A percentile compares a stretch with the other conserved stretches of the same genome.
Evolutionary conservation across 768 basidiomycete species (phyloP).

Genomic region (Austroboletus festivus): DNA sequence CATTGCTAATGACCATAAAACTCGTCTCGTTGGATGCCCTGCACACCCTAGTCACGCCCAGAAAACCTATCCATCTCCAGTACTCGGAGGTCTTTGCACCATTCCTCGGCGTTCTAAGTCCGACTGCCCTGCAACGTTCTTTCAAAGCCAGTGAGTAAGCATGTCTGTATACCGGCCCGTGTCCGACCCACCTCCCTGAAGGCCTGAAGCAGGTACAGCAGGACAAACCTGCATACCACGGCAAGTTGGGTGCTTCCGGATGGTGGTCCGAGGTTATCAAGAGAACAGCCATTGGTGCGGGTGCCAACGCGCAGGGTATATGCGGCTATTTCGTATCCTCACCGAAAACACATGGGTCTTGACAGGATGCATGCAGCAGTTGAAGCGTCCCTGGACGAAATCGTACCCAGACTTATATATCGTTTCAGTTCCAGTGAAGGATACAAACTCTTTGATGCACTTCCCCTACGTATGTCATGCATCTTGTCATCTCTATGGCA

Average conservation of each 20-base stretch:
- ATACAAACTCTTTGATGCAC: conserved; percentile 57
- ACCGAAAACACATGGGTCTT: conserved; percentile 20
- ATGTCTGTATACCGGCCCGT: neutral
- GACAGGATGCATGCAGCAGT: conserved; percentile 42
- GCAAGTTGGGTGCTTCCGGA: conserved; percentile 41
- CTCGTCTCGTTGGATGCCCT: conserved; percentile 79
- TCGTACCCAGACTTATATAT: conserved; percentile 58
- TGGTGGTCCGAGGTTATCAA: conserved; percentile 84
- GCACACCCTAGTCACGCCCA: conserved; percentile 70
- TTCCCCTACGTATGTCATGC: conserved; percentile 40
- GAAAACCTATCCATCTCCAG: conserved; percentile 62
- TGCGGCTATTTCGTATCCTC: conserved; percentile 16
- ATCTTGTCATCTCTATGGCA: neutral
- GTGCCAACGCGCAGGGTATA: conserved; percentile 59
- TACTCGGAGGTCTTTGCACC: conserved; percentile 62
- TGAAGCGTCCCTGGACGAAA: conserved; percentile 47
- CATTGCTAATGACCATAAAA: conserved; percentile 31
- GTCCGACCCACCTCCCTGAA: conserved; percentile 18
- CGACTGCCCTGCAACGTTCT: conserved; percentile 48
- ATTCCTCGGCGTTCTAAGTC: conserved; percentile 59
- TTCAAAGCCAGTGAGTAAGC: conserved; percentile 52
- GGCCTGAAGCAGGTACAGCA: conserved; percentile 52
- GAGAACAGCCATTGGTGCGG: conserved; percentile 72
- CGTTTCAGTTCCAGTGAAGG: conserved; percentile 72
- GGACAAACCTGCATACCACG: conserved; percentile 55